Conservation (phyloP, 345 rosid genomes). For the Moringa oleifera region DNA sequence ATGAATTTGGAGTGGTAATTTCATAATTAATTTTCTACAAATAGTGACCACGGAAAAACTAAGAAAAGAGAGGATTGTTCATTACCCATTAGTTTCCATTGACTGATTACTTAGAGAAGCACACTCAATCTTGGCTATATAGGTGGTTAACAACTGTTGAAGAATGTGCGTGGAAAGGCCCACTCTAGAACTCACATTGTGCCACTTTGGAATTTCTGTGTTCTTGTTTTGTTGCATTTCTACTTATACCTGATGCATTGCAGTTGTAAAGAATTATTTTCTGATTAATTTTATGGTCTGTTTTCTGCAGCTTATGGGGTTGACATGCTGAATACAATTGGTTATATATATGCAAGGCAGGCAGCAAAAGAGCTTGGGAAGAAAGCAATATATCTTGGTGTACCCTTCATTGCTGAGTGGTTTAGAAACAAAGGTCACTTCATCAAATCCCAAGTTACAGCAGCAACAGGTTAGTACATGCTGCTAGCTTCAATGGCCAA, state of each 20-base stretch:
- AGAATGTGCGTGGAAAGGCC: not conserved
- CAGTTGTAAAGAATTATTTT: not conserved
- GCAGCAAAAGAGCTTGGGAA: conserved; percentile 98
- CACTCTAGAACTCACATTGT: not conserved
- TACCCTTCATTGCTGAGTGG: conserved; percentile 97
- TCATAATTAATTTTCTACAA: too few species aligned
- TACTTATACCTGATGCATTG: not conserved
- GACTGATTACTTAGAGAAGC: too few species aligned
- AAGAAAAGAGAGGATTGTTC: too few species aligned
- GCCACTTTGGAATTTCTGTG: not conserved
- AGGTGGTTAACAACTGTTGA: not conserved
- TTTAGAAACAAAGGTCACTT: conserved; percentile 93
- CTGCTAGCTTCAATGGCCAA: conserved; percentile 2
- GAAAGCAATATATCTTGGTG: conserved; percentile 74
- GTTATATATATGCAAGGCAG: conserved; percentile 86
- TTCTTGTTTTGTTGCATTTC: not conserved
- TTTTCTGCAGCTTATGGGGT: conserved; percentile 78
- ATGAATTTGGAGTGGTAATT: too few species aligned
- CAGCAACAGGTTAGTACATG: conserved; percentile 77
- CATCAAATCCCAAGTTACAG: conserved; percentile 96
- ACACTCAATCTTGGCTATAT: not conserved
- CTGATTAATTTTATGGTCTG: conserved; percentile 1
- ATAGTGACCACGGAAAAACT: too few species aligned
- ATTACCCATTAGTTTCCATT: too few species aligned
- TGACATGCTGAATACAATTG: conserved; percentile 92